Base-by-base conservation (phyloP, 2,329 filamentous ascomycete genomes). In the Delphinella strobiligena region DNA sequence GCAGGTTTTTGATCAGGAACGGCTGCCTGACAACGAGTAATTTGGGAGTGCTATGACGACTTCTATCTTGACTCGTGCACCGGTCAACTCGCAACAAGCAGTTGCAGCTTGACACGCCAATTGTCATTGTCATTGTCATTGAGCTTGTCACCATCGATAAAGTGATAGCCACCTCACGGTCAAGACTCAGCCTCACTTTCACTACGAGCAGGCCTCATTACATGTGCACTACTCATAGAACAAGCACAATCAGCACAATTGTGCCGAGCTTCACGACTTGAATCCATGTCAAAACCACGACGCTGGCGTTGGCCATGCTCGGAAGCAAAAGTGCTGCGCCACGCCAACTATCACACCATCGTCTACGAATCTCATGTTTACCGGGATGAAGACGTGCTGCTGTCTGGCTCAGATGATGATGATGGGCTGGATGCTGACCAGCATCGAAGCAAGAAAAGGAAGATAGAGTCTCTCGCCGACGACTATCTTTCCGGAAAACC, bases 381-480 rank as follows among this genome's bases (percentile, higher is more conserved):
- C 10, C 39, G 34, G 10, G 30, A 41, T 27, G 32, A 40, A 18
- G 73, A 75, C 31, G 56, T 74, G 10, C 57, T 78, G 12, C 72
- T 66, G 45, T 59, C 66, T 5, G 69, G 73, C n/a, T 73, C 72
- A 5, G 75, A 81, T 34, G 63, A 75, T 35, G 71, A 75, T 71
- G 40, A 72, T 43, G 68, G 73, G 37, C 53, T 69, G 41, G 73
- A 74, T 45, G 58, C 67, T 10, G 55, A 53, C 15, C 57, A 70
- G 3, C 61, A 61, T 22, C 55, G 63, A 3, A 66, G 71, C 10
- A 75, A 72, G 52, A 67, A 66, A 18, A 55, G 62, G 16, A 67
- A 74, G 43, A 75, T 78, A 43, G 77, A 82, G 53, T 57, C 63
- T 0, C 69, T 78, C 10, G 80, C 74, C 1, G 59, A 66, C 22